These are phyloP conservation scores for Striga asiatica DNA, from an alignment of 257 asterid genomes.

Conservation along the genomic window DNA sequence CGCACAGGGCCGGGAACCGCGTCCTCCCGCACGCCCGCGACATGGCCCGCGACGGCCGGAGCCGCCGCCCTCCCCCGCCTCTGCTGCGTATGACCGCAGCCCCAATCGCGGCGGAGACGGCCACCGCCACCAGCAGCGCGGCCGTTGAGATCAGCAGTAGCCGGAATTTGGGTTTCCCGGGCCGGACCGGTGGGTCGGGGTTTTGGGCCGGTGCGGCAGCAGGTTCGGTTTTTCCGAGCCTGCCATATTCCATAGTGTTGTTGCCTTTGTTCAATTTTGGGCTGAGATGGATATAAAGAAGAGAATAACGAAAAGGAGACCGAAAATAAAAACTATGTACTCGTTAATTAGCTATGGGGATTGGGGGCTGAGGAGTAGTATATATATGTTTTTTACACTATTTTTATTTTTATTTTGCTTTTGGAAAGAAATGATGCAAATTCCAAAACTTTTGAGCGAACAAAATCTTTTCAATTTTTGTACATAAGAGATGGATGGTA, in stretches of 20 bases:
- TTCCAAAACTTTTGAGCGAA: no score
- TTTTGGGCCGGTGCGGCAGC: conserved; percentile 27
- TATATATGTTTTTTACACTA: no score
- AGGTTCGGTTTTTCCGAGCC: conserved; percentile 39
- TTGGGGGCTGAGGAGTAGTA: no score
- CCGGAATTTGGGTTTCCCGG: conserved; percentile 30
- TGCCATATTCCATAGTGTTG: conserved; percentile 58
- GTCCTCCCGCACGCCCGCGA: conserved; percentile 67
- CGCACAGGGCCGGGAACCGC: conserved; percentile 52
- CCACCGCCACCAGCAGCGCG: conserved; percentile 36
- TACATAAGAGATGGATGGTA: no score
- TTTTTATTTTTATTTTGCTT: no score
- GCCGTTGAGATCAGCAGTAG: conserved; percentile 31
- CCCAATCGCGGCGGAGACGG: conserved; percentile 37
- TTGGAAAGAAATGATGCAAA: no score
- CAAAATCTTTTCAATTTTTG: no score
- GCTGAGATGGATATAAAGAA: not conserved
- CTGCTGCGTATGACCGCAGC: conserved; percentile 30
- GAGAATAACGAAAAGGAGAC: not conserved
- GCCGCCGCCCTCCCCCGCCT: not conserved
- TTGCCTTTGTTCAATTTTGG: no score
- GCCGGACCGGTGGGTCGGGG: conserved; percentile 15
- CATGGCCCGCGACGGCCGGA: conserved; percentile 59
- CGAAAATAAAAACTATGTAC: not conserved
- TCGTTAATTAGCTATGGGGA: no score